Evolutionary conservation across 306 rosid genomes (phyloP).

Genomic region (Sesbania bispinosa): DNA sequence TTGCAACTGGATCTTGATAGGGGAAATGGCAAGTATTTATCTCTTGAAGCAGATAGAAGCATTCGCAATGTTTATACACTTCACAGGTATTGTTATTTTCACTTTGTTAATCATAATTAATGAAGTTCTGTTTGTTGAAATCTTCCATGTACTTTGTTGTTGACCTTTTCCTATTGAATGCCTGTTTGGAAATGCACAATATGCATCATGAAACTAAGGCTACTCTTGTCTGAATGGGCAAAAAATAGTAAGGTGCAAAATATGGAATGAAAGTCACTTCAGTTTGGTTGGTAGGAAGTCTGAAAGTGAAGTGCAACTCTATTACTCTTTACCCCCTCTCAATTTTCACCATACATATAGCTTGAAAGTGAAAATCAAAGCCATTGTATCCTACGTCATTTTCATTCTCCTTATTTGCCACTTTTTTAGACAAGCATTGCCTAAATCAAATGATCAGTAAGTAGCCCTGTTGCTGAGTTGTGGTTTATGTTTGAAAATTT

Average conservation of each 20-base stretch:
- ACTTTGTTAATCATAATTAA: background rate
- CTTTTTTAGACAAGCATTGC: too few species aligned
- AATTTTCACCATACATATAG: background rate
- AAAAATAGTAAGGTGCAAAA: background rate
- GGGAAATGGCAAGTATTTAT: conserved; percentile 67
- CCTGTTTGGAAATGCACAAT: background rate
- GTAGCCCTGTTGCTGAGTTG: too few species aligned
- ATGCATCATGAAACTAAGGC: background rate
- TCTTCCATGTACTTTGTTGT: background rate
- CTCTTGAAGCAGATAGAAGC: conserved; percentile 74
- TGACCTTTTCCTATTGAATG: background rate
- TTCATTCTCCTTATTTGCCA: too few species aligned
- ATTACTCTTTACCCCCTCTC: background rate
- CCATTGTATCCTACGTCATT: too few species aligned
- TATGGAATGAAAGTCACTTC: background rate
- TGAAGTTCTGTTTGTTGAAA: background rate
- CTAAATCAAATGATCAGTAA: too few species aligned
- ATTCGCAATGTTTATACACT: conserved; percentile 79
- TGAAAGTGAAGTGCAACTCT: background rate
- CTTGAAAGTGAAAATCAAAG: background rate
- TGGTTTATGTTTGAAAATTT: too few species aligned
- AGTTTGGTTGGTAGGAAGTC: background rate
- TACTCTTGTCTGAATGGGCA: background rate
- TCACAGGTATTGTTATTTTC: conserved; percentile 52
- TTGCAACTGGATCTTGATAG: conserved; percentile 83